Evolutionary conservation across 139 green algal species (phyloP).

Genomic region (Auxenochlorella protothecoides): DNA sequence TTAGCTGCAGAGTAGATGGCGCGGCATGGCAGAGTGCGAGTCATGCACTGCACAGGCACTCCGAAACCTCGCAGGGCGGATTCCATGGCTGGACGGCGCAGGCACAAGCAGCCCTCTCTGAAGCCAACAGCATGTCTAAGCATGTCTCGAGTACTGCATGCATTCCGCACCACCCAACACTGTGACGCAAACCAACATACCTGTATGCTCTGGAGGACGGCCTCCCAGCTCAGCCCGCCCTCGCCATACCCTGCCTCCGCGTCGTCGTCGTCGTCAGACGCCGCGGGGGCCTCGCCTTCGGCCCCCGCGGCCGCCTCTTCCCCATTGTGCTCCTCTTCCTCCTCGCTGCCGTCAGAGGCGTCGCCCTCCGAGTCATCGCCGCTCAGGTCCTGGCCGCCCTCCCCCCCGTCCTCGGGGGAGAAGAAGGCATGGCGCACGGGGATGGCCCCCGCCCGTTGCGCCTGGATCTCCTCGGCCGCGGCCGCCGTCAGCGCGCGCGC

Average conservation of each 20-base stretch:
- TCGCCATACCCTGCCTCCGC: constrained; percentile 64
- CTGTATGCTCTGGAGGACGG: constrained; percentile 63
- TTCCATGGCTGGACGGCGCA: background rate
- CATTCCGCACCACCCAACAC: too few relatives aligned
- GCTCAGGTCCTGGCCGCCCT: constrained; percentile 2
- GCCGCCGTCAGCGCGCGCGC: constrained; percentile 35
- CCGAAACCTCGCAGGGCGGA: background rate
- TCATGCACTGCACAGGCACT: background rate
- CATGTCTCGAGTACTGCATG: too few relatives aligned
- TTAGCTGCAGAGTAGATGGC: background rate
- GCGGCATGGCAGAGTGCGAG: background rate
- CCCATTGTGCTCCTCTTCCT: constrained; percentile 8
- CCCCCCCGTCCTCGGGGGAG: constrained; percentile 47
- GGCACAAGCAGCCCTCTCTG: background rate
- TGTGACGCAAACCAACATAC: background rate
- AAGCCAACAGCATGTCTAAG: background rate
- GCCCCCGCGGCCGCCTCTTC: constrained; percentile 9
- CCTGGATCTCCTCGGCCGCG: constrained; percentile 26
- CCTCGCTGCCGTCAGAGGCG: constrained; percentile 2
- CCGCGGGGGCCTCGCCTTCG: constrained; percentile 7
- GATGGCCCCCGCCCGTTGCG: constrained; percentile 45
- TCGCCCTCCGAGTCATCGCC: constrained; percentile 15
- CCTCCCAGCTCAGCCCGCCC: constrained; percentile 75
- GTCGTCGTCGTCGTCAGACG: constrained; percentile 18
- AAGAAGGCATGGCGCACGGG: constrained; percentile 58